These are phyloP conservation scores for Neurospora intermedia DNA, from an alignment of 495 filamentous ascomycete genomes.

Conservation along the genomic window DNA sequence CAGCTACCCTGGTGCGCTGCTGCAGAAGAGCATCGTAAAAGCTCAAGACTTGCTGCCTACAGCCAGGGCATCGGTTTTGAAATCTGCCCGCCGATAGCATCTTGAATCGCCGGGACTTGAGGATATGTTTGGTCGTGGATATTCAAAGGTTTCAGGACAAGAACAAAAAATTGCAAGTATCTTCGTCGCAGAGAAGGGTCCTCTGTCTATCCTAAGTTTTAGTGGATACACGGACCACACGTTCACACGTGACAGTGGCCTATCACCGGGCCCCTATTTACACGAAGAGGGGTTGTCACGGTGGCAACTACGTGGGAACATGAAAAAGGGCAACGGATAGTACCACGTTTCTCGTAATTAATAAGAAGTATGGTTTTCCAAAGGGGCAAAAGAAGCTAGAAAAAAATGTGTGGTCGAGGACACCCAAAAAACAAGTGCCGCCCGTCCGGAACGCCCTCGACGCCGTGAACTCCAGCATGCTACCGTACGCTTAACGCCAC, in stretches of 20 bases:
- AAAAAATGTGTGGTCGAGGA: neutral
- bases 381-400: neutral
- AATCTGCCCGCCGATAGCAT: conserved; percentile 32
- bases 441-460: neutral
- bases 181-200: neutral
- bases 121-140: neutral
- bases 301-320: neutral
- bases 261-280: neutral
- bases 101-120: conserved; percentile 23
- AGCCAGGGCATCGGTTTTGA: conserved; percentile 37
- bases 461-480: neutral
- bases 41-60: conserved; percentile 35
- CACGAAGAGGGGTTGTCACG: neutral
- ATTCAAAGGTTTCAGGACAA: neutral
- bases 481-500: neutral
- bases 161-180: conserved; percentile 2
- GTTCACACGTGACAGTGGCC: neutral
- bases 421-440: neutral
- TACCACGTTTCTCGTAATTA: neutral
- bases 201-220: neutral
- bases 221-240: neutral
- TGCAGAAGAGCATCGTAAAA: conserved; percentile 32
- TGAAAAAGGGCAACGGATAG: neutral
- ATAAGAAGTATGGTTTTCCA: neutral
- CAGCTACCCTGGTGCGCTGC: conserved; percentile 7